Evolutionary conservation across 345 rosid species (phyloP).

Genomic region (Arabis alpina): DNA sequence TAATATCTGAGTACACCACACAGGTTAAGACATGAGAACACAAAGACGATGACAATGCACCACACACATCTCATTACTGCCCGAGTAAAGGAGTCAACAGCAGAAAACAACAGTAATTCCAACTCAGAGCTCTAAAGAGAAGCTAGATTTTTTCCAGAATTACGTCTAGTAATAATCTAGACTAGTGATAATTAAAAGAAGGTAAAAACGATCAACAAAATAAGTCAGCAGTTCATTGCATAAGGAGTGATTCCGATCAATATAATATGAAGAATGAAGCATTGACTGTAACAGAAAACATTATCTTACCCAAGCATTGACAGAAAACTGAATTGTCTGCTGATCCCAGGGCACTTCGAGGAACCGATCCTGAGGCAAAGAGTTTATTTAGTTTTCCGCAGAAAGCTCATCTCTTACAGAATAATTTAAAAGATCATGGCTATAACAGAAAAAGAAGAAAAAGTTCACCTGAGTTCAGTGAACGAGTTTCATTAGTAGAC

Average conservation of each 20-base stretch:
- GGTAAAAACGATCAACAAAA: no score
- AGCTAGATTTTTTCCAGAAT: no score
- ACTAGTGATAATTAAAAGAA: no score
- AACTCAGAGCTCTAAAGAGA: conserved; percentile 1
- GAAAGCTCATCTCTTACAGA: not conserved
- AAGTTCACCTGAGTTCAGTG: conserved; percentile 59
- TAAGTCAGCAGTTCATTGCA: no score
- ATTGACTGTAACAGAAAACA: not conserved
- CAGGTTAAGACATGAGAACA: not conserved
- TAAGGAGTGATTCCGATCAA: no score
- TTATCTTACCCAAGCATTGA: conserved; percentile 91
- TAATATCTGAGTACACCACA: conserved; percentile 5
- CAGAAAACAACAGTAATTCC: conserved; percentile 5
- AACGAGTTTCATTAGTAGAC: conserved; percentile 53
- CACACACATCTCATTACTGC: not conserved
- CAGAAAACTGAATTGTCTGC: conserved; percentile 89
- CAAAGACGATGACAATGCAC: no score
- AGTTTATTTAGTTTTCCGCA: conserved; percentile 16
- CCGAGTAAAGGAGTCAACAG: conserved; percentile 8
- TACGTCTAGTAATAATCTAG: no score
- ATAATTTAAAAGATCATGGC: no score
- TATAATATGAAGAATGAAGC: not conserved
- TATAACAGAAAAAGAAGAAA: no score
- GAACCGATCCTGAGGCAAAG: conserved; percentile 60
- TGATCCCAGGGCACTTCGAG: conserved; percentile 87